Evolutionary conservation across 139 green algal genomes (phyloP).

Genomic region (Nannochloris sp.): DNA sequence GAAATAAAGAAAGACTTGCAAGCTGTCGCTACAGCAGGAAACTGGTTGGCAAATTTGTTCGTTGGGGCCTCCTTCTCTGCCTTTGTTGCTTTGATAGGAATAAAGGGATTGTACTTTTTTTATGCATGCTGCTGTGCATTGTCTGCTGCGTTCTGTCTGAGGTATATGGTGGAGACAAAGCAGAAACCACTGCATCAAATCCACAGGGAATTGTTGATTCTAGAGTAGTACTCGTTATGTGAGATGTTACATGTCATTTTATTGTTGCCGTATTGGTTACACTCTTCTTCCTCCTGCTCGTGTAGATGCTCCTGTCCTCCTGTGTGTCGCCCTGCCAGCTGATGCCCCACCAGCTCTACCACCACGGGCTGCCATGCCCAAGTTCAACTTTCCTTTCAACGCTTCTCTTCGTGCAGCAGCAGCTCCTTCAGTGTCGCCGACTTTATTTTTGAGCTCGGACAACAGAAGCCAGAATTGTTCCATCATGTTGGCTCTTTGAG

Average conservation of each 20-base stretch:
- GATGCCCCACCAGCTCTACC: neutral
- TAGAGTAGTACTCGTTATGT: neutral
- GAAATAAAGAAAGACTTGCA: conserved; percentile 54
- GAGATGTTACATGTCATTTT: neutral
- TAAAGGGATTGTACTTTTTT: conserved; percentile 40
- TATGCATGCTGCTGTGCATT: conserved; percentile 36
- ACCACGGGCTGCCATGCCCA: neutral
- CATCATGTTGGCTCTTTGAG: conserved; percentile 13
- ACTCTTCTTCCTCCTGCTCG: conserved; percentile 9
- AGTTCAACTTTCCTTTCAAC: conserved; percentile 7
- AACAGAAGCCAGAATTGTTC: conserved; percentile 27
- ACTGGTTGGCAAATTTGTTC: conserved; percentile 42
- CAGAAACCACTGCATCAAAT: conserved; percentile 9
- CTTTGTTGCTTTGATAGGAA: conserved; percentile 36
- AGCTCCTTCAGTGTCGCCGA: conserved; percentile 23
- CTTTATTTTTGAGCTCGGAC: conserved; percentile 23
- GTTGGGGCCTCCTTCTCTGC: conserved; percentile 38
- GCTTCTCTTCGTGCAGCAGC: conserved; percentile 13
- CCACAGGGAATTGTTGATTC: conserved; percentile 6
- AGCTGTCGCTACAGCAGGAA: conserved; percentile 39
- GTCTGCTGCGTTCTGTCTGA: conserved; percentile 27
- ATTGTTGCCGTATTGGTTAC: neutral
- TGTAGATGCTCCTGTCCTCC: conserved; percentile 5
- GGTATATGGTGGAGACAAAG: conserved; percentile 52
- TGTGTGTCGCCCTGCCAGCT: neutral